Conservation (phyloP, 164 flowering plant species). For the Paratinospora sagittata region DNA sequence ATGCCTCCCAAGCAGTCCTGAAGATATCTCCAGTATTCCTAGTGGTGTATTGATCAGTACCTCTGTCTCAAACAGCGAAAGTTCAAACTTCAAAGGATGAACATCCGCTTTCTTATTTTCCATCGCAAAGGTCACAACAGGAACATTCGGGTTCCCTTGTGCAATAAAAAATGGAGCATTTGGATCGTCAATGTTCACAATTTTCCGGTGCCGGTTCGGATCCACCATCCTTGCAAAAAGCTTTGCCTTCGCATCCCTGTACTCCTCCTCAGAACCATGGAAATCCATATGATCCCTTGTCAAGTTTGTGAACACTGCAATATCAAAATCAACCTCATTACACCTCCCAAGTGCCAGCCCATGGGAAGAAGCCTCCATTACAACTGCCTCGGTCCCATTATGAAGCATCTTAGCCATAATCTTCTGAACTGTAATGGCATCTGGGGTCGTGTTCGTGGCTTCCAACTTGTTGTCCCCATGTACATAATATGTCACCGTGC, state of each 20-base stretch:
- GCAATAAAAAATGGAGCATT: constrained; percentile 67
- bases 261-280: constrained; percentile 67
- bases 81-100: constrained; percentile 73
- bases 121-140: constrained; percentile 85
- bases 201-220: constrained; percentile 74
- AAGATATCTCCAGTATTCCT: constrained; percentile 91
- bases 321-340: constrained; percentile 83
- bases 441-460: constrained; percentile 47
- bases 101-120: constrained; percentile 84
- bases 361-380: constrained; percentile 81
- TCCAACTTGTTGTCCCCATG: constrained; percentile 89
- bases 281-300: constrained; percentile 64
- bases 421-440: constrained; percentile 81
- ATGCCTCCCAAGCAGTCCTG: constrained; percentile 90
- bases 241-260: constrained; percentile 61
- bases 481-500: constrained; percentile 61
- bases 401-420: constrained; percentile 92
- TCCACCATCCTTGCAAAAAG: constrained; percentile 80
- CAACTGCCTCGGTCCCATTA: constrained; percentile 94
- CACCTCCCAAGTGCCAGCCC: constrained; percentile 66
- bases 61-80: constrained; percentile 90
- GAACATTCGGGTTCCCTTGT: constrained; percentile 77
- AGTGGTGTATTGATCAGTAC: constrained; percentile 88
- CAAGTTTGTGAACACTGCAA: constrained; percentile 83
- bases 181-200: constrained; percentile 89